Evolutionary conservation across 2,329 filamentous ascomycete species (phyloP), one percentile per base, ranked within the genome.

Genomic region (Magnaporthiopsis rhizophila): DNA sequence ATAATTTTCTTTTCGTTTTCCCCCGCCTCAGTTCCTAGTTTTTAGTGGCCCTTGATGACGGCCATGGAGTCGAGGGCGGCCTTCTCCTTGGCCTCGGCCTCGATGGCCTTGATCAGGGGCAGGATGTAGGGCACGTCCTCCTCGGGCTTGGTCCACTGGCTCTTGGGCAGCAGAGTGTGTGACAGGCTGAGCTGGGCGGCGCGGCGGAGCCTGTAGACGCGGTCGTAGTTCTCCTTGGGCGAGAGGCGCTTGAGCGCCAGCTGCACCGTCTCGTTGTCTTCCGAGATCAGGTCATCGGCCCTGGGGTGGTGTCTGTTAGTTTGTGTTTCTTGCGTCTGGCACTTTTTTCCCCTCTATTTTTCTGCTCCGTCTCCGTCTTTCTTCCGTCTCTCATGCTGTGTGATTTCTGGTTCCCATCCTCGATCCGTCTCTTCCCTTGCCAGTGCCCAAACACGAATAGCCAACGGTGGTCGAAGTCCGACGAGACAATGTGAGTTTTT

Each of bases 131-230:
- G 80, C 50, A 75, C 71, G 69, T 87, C 84, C 79, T 83, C 79
- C 72, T 83, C 78, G 69, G 79, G 70, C 78, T 83, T 86, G 70
- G 82, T 86, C 84, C 84, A 86, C 74, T 86, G 76, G 45, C 80
- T 74, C 79, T 83, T 83, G 75, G 86, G 84, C 64, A 89, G 81
- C 67, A 88, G 78, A 80, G 87, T 86, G 77, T 88, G 86, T 72
- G 81, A 77, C 74, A 86, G 77, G 72, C 82, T 85, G 77, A 80
- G 81, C 81, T 99, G 95, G 80, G 96, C 88, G 73, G 95, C 94
- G 80, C 95, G 89, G 81, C 95, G 91, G 79, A 99, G 87, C 75
- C 95, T 93, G 89, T 92, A 99, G 77, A 98, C 87, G 77, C 95
- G 94, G 83, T 99, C 95, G 82, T 98, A 98, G 73, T 89, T 85